These are phyloP conservation scores for Didymella glomerata DNA, from an alignment of 2,329 filamentous ascomycete genomes.

Conservation along the genomic window DNA sequence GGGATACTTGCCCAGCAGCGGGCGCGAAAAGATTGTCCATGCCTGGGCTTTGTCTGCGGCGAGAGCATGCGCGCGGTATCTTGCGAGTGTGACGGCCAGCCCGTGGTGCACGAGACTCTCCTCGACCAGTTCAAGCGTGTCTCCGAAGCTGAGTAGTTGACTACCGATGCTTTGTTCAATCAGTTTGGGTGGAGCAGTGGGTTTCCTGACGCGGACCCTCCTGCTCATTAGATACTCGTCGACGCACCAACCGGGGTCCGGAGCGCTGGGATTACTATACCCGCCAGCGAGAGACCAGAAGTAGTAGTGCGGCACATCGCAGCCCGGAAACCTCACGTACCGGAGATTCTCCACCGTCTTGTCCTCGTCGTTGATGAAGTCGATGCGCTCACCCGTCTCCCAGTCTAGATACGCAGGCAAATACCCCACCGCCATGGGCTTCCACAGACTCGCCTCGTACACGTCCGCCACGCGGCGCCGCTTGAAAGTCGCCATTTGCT, in stretches of 20 bases:
- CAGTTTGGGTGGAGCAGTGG: not conserved
- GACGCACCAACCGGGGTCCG: slow-evolving; percentile 29
- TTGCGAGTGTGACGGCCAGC: slow-evolving; percentile 18
- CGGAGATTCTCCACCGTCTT: slow-evolving; percentile 33
- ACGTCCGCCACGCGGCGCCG: slow-evolving; percentile 29
- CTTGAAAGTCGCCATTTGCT: slow-evolving; percentile 25
- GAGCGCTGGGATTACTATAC: slow-evolving; percentile 34
- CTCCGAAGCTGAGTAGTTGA: slow-evolving; percentile 18
- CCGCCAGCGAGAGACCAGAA: slow-evolving; percentile 45
- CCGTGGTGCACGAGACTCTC: slow-evolving; percentile 28
- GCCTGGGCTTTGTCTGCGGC: slow-evolving; percentile 21
- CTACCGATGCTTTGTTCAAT: slow-evolving; percentile 1
- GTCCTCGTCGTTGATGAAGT: not conserved
- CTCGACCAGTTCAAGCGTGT: slow-evolving; percentile 9
- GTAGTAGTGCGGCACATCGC: slow-evolving; percentile 45
- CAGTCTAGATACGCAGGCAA: slow-evolving; percentile 40
- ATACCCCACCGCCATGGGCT: slow-evolving; percentile 35
- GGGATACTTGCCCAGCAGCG: slow-evolving; percentile 28
- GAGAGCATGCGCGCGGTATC: slow-evolving; percentile 20
- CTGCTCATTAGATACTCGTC: not conserved
- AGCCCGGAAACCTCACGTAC: slow-evolving; percentile 40
- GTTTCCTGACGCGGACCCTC: slow-evolving; percentile 22
- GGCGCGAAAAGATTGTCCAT: slow-evolving; percentile 27
- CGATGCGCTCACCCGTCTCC: not conserved
- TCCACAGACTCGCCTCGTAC: slow-evolving; percentile 31